Conservation (phyloP, 2,329 filamentous ascomycete species). For the Mollisia scopiformis region DNA sequence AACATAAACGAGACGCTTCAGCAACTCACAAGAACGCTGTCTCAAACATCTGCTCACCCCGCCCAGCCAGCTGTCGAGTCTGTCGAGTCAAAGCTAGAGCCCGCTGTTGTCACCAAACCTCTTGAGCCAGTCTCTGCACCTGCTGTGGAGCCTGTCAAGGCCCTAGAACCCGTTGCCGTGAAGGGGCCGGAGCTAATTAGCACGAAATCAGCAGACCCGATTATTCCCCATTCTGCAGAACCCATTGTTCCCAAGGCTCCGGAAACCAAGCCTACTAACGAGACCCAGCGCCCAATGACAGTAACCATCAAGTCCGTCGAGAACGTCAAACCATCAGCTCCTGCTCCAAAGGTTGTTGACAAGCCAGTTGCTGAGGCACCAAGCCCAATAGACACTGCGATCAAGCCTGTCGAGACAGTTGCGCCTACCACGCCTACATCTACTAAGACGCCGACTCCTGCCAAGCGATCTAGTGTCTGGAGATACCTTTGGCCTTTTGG, state of each 20-base stretch:
- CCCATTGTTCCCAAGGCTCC: background rate
- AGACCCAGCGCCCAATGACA: background rate
- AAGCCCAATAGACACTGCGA: background rate
- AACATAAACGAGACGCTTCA: conserved; percentile 18
- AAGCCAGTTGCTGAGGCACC: background rate
- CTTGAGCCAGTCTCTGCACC: background rate
- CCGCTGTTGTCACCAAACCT: background rate
- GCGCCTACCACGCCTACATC: background rate
- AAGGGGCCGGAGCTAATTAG: background rate
- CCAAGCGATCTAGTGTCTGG: conserved; percentile 15
- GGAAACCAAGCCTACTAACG: background rate
- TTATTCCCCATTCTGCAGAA: background rate
- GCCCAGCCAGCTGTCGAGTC: background rate
- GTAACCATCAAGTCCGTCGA: background rate
- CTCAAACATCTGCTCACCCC: background rate
- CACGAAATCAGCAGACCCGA: background rate
- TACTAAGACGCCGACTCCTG: conserved; percentile 4
- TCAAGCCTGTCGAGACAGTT: background rate
- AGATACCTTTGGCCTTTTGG: conserved; percentile 19
- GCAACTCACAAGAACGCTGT: background rate
- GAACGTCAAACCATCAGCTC: background rate
- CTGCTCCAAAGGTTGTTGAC: background rate
- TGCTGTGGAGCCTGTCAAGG: background rate
- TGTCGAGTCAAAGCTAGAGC: background rate
- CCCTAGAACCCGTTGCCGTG: background rate